These are phyloP conservation scores for Pelargonium fulgidum DNA, from an alignment of 441 rosid genomes.

Conservation along the genomic window DNA sequence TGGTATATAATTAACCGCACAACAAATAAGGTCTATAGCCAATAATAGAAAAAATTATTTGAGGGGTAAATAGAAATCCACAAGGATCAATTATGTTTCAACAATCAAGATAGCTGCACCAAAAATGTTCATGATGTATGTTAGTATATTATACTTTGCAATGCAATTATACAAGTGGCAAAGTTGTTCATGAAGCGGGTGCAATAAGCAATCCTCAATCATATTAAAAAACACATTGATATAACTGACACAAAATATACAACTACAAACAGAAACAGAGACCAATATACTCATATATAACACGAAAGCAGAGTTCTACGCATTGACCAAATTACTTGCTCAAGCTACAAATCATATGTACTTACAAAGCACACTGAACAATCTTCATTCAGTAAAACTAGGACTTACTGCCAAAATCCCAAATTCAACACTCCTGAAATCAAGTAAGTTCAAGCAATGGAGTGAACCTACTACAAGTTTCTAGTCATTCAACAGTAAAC, in stretches of 20 bases:
- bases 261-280: too few relatives aligned
- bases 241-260: too few relatives aligned
- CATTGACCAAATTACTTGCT: background rate
- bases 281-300: too few relatives aligned
- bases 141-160: background rate
- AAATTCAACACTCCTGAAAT: background rate
- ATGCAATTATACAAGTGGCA: background rate
- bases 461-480: background rate
- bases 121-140: background rate
- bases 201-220: background rate
- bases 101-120: background rate
- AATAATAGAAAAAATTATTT: background rate
- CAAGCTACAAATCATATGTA: background rate
- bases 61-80: background rate
- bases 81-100: background rate
- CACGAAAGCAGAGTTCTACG: too few relatives aligned
- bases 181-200: background rate
- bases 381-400: background rate
- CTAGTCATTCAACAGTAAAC: constrained; percentile 1
- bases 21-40: background rate
- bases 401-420: background rate
- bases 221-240: too few relatives aligned
- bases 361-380: background rate
- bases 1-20: background rate
- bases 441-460: background rate